Evolutionary conservation across 768 basidiomycete genomes (phyloP), one percentile per base, ranked within the genome.

Genomic region (Lentinula lateritia): DNA sequence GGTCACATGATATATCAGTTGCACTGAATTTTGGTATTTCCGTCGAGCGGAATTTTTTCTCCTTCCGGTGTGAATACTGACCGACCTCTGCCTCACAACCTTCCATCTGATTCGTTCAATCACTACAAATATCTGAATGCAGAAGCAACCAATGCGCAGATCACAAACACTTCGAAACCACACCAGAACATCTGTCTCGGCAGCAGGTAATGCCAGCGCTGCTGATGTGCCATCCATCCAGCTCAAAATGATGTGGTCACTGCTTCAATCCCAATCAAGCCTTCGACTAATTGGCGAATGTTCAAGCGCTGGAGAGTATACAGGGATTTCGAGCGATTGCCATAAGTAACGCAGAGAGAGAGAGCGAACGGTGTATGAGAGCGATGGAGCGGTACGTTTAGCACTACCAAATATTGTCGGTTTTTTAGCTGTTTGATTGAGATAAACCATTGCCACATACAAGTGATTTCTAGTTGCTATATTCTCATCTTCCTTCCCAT

Each of bases 341-440:
- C 93, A 3, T 83, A 89, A 62, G 92, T 90, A 0, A 93, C 92
- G 0, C 90, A 92, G 64, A 76, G 90, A 54, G 92, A 94, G 75
- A 94, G 93, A 23, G 23, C 67, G 91, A 92, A 66, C 79, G 88
- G 53, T 89, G 87, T 64, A 93, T 93, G 92, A 78, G 83, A 0
- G 90, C 92, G 62, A 76, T 92, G 2, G 91, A 93, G 60, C 79
- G 87, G 89, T 87, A 61, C 52, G 77, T 52, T 23, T 2, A 23
- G 23, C 23, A 23, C 23, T 23, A 23, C 23, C 2, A 23, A 23
- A 23, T 23, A 23, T 23, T 23, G 23, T 23, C 23, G 23, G 23
- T 23, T 23, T 23, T 23, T 23, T 23, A 23, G 23, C 23, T 23
- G 23, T 23, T 2, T 23, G 23, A 23, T 23, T 23, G 23, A 23